Percentiles rank a stretch among this genome's conserved stretches.
phyloP scores from a whole-genome alignment of 306 rosid genomes.

The Sicyos edulis region DNA sequence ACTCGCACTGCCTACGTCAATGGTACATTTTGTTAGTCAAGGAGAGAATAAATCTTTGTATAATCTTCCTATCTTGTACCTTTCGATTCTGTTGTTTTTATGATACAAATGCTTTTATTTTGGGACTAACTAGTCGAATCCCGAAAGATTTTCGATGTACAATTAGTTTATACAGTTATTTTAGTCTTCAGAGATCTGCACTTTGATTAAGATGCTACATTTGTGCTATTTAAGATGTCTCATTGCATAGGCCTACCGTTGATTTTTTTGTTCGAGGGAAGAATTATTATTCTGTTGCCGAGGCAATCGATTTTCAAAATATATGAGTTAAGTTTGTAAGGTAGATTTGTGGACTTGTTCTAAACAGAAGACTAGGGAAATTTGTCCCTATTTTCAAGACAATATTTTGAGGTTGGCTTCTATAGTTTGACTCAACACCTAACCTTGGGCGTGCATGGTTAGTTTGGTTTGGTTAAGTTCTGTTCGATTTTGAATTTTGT shows the following conservation, averaged over 20 bases:
- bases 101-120: background rate
- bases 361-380: too few relatives aligned
- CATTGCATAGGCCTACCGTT: too few relatives aligned
- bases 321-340: too few relatives aligned
- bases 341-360: background rate
- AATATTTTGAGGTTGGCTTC: background rate
- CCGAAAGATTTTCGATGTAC: background rate
- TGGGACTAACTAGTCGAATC: conserved; percentile 14
- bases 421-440: background rate
- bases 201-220: too few relatives aligned
- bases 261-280: too few relatives aligned
- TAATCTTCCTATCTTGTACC: conserved; percentile 19
- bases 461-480: background rate
- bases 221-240: background rate
- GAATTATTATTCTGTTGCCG: background rate
- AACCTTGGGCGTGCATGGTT: background rate
- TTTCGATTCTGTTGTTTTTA: background rate
- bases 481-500: background rate
- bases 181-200: too few relatives aligned
- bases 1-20: background rate
- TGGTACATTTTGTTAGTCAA: conserved; percentile 21
- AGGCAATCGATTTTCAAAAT: background rate
- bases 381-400: background rate
- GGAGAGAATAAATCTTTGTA: conserved; percentile 15
- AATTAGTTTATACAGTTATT: too few relatives aligned